Percentiles rank a stretch among this genome's conserved stretches.
These are phyloP conservation scores for Colletotrichum sp. DNA, from an alignment of 2,329 filamentous ascomycete species.

Conservation along the genomic window DNA sequence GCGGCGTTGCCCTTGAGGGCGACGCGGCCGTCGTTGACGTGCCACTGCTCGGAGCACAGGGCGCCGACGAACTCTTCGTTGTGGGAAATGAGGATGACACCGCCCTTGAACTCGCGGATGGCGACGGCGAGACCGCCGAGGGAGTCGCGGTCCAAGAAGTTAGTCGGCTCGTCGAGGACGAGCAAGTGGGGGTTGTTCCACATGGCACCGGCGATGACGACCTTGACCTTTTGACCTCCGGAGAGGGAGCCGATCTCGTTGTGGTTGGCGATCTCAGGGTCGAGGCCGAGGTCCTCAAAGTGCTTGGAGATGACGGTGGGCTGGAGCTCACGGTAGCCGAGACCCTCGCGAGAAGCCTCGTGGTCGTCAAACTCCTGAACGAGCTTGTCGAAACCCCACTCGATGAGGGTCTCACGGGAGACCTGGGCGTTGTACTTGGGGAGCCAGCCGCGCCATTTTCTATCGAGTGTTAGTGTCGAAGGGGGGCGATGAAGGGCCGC, in stretches of 20 bases:
- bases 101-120: constrained; percentile 97
- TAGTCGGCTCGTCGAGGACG: constrained; percentile 97
- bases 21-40: constrained; percentile 86
- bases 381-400: constrained; percentile 89
- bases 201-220: constrained; percentile 94
- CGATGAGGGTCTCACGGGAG: constrained; percentile 86
- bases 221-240: constrained; percentile 98
- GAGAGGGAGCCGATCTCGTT: constrained; percentile 96
- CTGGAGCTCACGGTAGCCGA: constrained; percentile 92
- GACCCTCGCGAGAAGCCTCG: constrained; percentile 96
- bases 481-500: background rate
- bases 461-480: constrained; percentile 37
- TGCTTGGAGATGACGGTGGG: constrained; percentile 96
- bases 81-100: constrained; percentile 99
- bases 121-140: constrained; percentile 96
- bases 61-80: constrained; percentile 99
- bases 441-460: constrained; percentile 86
- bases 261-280: constrained; percentile 98
- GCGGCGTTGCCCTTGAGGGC: constrained; percentile 81
- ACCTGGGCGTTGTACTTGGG: constrained; percentile 95
- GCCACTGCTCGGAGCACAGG: constrained; percentile 95
- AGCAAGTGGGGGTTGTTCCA: constrained; percentile 99
- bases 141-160: constrained; percentile 98
- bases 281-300: constrained; percentile 94
- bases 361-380: constrained; percentile 99